Evolutionary conservation across 1,139 yeast species (phyloP).

Genomic region (Kodamaea sp.): DNA sequence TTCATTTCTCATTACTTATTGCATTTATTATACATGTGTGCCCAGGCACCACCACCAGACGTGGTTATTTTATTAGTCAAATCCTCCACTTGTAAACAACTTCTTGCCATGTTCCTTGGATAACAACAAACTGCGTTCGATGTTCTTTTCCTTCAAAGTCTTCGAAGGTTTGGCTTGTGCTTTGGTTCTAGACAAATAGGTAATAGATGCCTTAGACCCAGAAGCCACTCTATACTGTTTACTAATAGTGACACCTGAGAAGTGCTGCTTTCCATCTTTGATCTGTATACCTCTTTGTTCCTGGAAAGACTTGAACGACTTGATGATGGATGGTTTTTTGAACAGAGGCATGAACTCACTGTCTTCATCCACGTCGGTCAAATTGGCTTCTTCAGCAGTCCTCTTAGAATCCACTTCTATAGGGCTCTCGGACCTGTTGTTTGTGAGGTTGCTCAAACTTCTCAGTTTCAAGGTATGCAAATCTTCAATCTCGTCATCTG

Average conservation of each 20-base stretch:
- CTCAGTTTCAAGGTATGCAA: slow-evolving; percentile 48
- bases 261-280: slow-evolving; percentile 39
- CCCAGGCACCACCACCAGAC: no score
- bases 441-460: slow-evolving; percentile 39
- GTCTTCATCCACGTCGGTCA: slow-evolving; percentile 29
- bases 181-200: slow-evolving; percentile 48
- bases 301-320: slow-evolving; percentile 45
- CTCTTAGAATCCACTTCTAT: slow-evolving; percentile 13
- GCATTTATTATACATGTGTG: slow-evolving; percentile 10
- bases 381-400: slow-evolving; percentile 5
- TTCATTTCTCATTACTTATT: slow-evolving; percentile 2
- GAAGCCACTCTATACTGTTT: slow-evolving; percentile 58
- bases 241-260: slow-evolving; percentile 58
- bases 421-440: slow-evolving; percentile 23
- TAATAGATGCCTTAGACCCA: slow-evolving; percentile 60
- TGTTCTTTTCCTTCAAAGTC: slow-evolving; percentile 30
- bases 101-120: slow-evolving; percentile 20
- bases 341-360: slow-evolving; percentile 40
- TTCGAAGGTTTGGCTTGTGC: slow-evolving; percentile 18
- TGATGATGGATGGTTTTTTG: slow-evolving; percentile 50
- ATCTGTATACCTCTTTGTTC: slow-evolving; percentile 37
- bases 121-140: slow-evolving; percentile 28
- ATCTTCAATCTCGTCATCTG: slow-evolving; percentile 46
- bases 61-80: slow-evolving; percentile 21
- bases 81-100: slow-evolving; percentile 21